Conservation (phyloP, 1,284 basidiomycete genomes). For the Schizophyllum amplum region DNA sequence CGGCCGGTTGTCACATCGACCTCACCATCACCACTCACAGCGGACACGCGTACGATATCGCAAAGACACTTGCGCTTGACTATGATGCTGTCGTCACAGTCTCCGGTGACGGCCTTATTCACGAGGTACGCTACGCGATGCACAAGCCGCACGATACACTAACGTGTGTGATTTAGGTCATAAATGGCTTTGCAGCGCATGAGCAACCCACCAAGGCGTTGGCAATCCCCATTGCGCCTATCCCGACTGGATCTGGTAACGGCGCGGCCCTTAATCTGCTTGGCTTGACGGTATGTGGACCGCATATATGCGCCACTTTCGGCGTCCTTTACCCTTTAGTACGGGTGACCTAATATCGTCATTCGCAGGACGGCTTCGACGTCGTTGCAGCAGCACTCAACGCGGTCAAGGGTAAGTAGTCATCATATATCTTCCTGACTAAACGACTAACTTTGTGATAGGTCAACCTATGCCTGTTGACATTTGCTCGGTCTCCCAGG, state of each 20-base stretch:
- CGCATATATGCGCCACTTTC: not conserved
- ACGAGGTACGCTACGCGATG: constrained; percentile 36
- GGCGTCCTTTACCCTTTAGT: not conserved
- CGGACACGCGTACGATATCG: constrained; percentile 63
- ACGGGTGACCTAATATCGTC: constrained; percentile 5
- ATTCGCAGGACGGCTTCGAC: constrained; percentile 65
- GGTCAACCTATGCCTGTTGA: constrained; percentile 73
- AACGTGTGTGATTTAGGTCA: constrained; percentile 22
- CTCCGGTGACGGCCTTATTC: constrained; percentile 76
- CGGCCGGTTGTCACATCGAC: constrained; percentile 58
- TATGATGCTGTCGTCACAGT: constrained; percentile 67
- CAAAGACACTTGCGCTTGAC: constrained; percentile 40
- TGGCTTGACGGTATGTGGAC: constrained; percentile 44
- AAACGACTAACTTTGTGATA: constrained; percentile 18
- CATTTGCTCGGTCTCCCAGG: constrained; percentile 73
- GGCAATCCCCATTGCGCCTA: constrained; percentile 70
- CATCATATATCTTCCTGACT: not conserved
- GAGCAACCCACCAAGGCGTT: constrained; percentile 66
- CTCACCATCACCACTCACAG: constrained; percentile 49
- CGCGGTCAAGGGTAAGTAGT: constrained; percentile 69
- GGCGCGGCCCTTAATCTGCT: constrained; percentile 72
- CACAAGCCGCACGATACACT: not conserved
- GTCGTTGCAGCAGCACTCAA: constrained; percentile 73
- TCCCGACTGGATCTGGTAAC: constrained; percentile 87
- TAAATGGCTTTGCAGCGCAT: constrained; percentile 85